phyloP scores from a whole-genome alignment of 2,329 filamentous ascomycete species.

The Periconia digitata region DNA sequence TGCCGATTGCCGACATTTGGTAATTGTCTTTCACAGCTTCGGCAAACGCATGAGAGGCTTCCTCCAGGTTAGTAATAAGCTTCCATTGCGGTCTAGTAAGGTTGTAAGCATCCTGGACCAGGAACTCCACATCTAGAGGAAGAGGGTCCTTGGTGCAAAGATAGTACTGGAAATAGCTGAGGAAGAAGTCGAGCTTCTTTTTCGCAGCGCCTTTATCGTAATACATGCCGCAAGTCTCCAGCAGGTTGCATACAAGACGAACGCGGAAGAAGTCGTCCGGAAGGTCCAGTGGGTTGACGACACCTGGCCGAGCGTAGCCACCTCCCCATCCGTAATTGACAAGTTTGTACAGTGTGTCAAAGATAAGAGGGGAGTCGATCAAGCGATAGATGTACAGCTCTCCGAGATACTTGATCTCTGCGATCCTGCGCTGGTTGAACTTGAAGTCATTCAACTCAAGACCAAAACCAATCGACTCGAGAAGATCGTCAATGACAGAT shows the following conservation, averaged over 20 bases:
- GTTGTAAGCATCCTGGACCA: constrained; percentile 88
- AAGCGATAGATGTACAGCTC: constrained; percentile 98
- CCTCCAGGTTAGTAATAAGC: constrained; percentile 74
- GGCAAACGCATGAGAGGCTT: constrained; percentile 80
- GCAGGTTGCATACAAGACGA: constrained; percentile 80
- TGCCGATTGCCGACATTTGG: constrained; percentile 73
- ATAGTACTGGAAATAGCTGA: constrained; percentile 97
- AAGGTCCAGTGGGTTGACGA: constrained; percentile 75
- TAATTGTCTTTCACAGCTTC: constrained; percentile 90
- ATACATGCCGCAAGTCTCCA: constrained; percentile 95
- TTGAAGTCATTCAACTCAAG: constrained; percentile 97
- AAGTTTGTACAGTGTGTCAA: constrained; percentile 92
- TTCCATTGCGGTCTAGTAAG: constrained; percentile 91
- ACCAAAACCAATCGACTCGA: constrained; percentile 85
- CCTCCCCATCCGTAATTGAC: constrained; percentile 86
- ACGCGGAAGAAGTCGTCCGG: constrained; percentile 97
- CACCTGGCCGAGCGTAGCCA: constrained; percentile 78
- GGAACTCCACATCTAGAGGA: constrained; percentile 97
- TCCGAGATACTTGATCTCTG: constrained; percentile 93
- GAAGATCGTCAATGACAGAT: constrained; percentile 84
- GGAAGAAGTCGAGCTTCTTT: constrained; percentile 97
- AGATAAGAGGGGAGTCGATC: constrained; percentile 92
- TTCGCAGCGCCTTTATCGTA: constrained; percentile 91
- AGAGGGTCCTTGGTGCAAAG: constrained; percentile 85
- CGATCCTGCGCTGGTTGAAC: constrained; percentile 90